Conservation (phyloP, 2,329 filamentous ascomycete genomes). For the Aspergillus proliferans region DNA sequence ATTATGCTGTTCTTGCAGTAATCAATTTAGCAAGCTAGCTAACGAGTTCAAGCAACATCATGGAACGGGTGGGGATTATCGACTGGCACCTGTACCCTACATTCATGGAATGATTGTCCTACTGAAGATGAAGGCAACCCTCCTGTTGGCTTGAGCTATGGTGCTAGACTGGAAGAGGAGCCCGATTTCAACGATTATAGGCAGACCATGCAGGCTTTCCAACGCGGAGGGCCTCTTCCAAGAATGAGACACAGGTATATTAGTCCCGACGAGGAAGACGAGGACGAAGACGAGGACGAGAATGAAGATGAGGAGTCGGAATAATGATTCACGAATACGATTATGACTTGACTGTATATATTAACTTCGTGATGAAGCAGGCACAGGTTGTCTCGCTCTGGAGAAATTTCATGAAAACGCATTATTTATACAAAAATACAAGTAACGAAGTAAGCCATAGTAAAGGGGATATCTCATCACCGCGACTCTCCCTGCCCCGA, state of each 20-base stretch:
- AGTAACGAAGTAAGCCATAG: conserved; percentile 1
- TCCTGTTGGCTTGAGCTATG: conserved; percentile 54
- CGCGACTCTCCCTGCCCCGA: not conserved
- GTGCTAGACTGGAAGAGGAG: conserved; percentile 51
- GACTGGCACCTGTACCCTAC: conserved; percentile 68
- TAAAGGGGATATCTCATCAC: not conserved
- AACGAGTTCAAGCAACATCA: conserved; percentile 56
- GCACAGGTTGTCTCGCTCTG: not conserved
- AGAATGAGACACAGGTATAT: too few species aligned
- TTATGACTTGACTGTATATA: not conserved
- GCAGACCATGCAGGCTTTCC: conserved; percentile 6
- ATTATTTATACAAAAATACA: conserved; percentile 8
- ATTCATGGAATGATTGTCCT: conserved; percentile 66
- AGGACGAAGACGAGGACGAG: too few species aligned
- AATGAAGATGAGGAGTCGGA: too few species aligned
- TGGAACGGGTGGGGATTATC: conserved; percentile 74
- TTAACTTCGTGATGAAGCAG: not conserved
- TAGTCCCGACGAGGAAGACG: too few species aligned
- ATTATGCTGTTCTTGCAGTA: not conserved
- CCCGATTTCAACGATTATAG: conserved; percentile 38
- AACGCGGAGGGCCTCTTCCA: too few species aligned
- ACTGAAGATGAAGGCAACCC: conserved; percentile 58
- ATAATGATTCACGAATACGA: too few species aligned
- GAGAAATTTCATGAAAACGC: not conserved
- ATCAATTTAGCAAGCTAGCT: conserved; percentile 2